These are phyloP conservation scores for Immersiporthe knoxdaviesiana DNA, from an alignment of 2,329 filamentous ascomycete species.

Conservation along the genomic window DNA sequence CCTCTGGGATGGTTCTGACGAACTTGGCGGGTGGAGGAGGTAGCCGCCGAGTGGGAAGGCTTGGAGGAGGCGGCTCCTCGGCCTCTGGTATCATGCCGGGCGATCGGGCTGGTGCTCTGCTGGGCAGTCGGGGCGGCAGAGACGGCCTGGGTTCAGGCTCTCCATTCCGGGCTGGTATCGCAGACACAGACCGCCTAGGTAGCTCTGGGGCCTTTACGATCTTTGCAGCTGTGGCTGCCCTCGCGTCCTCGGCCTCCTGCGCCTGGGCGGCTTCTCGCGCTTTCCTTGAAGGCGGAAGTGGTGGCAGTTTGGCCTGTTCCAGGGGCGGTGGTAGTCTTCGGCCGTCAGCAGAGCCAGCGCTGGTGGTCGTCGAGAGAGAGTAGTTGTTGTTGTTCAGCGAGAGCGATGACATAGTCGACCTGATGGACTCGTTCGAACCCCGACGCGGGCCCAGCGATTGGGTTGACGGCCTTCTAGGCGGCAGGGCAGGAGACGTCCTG, in stretches of 20 bases:
- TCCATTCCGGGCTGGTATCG: constrained; percentile 38
- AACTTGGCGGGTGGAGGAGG: constrained; percentile 43
- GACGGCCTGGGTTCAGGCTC: constrained; percentile 40
- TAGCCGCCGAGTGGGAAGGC: constrained; percentile 42
- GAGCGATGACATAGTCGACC: constrained; percentile 57
- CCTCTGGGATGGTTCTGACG: constrained; percentile 37
- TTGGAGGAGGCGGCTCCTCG: constrained; percentile 58
- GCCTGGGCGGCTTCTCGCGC: constrained; percentile 54
- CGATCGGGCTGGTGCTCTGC: constrained; percentile 49
- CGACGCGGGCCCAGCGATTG: constrained; percentile 50
- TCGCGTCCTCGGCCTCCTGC: constrained; percentile 40
- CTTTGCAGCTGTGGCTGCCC: constrained; percentile 33
- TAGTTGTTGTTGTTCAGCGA: constrained; percentile 51
- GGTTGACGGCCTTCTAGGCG: constrained; percentile 53
- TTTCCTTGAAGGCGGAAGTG: constrained; percentile 58
- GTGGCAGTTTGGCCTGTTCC: constrained; percentile 60
- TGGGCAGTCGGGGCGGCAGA: constrained; percentile 55
- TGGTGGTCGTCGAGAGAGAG: constrained; percentile 46
- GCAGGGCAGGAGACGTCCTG: constrained; percentile 50
- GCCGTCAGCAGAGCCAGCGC: constrained; percentile 46
- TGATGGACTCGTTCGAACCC: constrained; percentile 61
- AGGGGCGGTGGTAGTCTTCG: constrained; percentile 60
- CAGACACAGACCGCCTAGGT: constrained; percentile 44
- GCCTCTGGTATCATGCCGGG: constrained; percentile 39
- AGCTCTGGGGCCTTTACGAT: constrained; percentile 39